Base-by-base conservation (phyloP, 1,139 yeast genomes). In the Yamadazyma songkhlaensis region DNA sequence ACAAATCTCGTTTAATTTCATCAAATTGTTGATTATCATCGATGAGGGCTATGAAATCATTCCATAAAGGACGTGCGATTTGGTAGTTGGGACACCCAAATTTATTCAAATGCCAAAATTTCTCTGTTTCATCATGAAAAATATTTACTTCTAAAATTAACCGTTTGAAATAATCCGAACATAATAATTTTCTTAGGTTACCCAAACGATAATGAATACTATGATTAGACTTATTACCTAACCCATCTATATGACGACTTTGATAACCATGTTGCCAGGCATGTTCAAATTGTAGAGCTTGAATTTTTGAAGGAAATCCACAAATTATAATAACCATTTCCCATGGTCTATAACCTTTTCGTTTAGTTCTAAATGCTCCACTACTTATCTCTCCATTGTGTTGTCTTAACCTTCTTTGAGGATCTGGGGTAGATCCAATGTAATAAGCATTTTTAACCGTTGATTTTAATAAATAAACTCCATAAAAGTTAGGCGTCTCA, bases 361-460 rank as follows among this genome's bases (percentile, higher is more conserved):
- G 59, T 43, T 69, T 77, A 0, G 95, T 86, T 31, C 77, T 60
- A 50, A 63, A 78, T 0, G 95, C 95, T 1, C 90, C 90, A 1
- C 86, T 86, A 7, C 50, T 49, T 13, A 82, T 53, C 4, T 72
- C 77, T 2, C 95, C 95, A 60, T 86, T 86, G 53, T 86, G 95
- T 48, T 86, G 95, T 28, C 87, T 59, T 5, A 86, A 61, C 34
- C 95, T 55, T 41, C 90, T 51, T 1, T 63, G 53, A 0, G 94
- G 92, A 50, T 83, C 74, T 0, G 92, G 90, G 0, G 92, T 83
- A 1, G 92, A 84, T 1, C 95, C 95, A 4, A 85, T 72, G 50
- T 85, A 85, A 48, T 79, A 79, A 6, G 83, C 73, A 30, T 65
- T 62, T 47, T 74, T 75, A 2, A 75, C 69, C 5, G 68, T 51